Conservation (phyloP, 129 eudicot species). For the Cynara cardunculus region DNA sequence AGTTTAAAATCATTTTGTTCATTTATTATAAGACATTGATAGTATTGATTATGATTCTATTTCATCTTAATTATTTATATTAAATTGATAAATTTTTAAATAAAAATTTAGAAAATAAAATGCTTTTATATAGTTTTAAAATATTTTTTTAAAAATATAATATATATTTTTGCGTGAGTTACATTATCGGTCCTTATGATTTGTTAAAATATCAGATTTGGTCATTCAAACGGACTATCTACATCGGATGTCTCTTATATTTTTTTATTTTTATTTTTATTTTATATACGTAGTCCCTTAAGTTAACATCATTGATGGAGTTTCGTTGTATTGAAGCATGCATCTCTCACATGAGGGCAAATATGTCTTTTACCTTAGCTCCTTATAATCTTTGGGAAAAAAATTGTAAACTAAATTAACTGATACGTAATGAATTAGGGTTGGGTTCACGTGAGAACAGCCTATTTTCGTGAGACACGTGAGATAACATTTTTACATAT, state of each 20-base stretch:
- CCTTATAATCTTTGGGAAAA: too few relatives aligned
- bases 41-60: not conserved
- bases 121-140: not conserved
- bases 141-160: not conserved
- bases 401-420: too few relatives aligned
- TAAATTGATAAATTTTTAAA: not conserved
- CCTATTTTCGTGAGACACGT: too few relatives aligned
- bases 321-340: not conserved
- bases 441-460: too few relatives aligned
- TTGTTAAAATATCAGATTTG: not conserved
- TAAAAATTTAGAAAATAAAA: not conserved
- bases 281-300: not conserved
- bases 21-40: not conserved
- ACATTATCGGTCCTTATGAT: too few relatives aligned
- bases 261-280: too few relatives aligned
- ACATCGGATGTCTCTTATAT: not conserved
- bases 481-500: too few relatives aligned
- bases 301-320: too few relatives aligned
- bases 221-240: too few relatives aligned
- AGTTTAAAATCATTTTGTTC: not conserved
- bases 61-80: not conserved
- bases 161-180: not conserved
- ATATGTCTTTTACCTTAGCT: not conserved
- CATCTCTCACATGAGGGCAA: not conserved
- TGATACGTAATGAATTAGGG: too few relatives aligned